Evolutionary conservation across 257 asterid species (phyloP).

Genomic region (Solanum ahanhuiri): DNA sequence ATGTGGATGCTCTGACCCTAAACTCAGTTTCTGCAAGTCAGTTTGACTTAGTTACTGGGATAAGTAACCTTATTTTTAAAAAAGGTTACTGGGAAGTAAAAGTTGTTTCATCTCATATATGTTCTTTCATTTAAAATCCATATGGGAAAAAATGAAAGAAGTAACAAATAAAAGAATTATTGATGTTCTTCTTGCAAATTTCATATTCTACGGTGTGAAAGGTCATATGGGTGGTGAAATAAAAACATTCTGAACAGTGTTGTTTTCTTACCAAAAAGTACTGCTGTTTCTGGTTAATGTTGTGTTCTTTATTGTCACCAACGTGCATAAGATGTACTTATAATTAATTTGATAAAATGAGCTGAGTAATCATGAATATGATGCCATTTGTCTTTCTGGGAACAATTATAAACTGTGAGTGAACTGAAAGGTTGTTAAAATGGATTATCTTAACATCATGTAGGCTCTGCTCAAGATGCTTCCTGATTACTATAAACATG

Average conservation of each 20-base stretch:
- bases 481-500: conserved; percentile 76
- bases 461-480: conserved; percentile 83
- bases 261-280: not conserved
- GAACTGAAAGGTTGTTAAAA: not conserved
- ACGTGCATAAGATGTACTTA: not conserved
- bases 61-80: not conserved
- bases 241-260: not conserved
- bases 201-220: not conserved
- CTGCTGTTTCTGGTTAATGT: not conserved
- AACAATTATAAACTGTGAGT: not conserved
- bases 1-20: not conserved
- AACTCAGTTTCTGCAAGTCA: not conserved
- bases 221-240: not conserved
- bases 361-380: not conserved
- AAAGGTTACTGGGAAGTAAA: not conserved
- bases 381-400: not conserved
- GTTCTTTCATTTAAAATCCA: not conserved
- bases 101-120: not conserved
- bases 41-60: not conserved
- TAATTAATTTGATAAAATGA: not conserved
- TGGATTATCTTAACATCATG: conserved; percentile 7
- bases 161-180: not conserved
- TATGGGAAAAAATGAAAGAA: not conserved
- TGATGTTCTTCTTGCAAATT: not conserved
- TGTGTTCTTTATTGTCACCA: not conserved